Evolutionary conservation across 2,329 filamentous ascomycete species (phyloP).

Genomic region (Verticillium nonalfalfae): DNA sequence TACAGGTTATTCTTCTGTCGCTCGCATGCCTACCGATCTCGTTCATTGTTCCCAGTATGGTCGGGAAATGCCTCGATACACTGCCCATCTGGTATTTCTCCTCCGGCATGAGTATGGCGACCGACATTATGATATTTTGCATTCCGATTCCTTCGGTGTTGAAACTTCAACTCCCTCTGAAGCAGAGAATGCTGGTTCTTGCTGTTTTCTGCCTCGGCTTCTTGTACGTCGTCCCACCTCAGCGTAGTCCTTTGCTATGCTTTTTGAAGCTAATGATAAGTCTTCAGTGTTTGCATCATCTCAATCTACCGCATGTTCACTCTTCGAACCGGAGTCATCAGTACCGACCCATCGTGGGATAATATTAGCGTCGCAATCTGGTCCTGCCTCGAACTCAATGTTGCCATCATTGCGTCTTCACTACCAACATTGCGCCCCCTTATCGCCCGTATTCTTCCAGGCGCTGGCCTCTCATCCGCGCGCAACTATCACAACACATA

Average conservation of each 20-base stretch:
- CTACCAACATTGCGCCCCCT: constrained; percentile 22
- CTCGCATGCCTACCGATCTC: constrained; percentile 19
- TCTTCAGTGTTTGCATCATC: constrained; percentile 21
- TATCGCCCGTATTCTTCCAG: constrained; percentile 15
- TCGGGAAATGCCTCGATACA: constrained; percentile 18
- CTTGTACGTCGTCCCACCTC: constrained; percentile 15
- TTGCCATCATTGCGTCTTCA: constrained; percentile 19
- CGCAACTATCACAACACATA: constrained; percentile 10
- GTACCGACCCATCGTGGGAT: constrained; percentile 21
- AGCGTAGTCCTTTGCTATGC: too few relatives aligned
- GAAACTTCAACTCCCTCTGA: constrained; percentile 15
- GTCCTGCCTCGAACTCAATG: constrained; percentile 23
- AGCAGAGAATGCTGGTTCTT: constrained; percentile 19
- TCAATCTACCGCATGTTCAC: constrained; percentile 24
- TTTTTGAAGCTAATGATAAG: not conserved
- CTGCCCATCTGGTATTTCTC: constrained; percentile 24
- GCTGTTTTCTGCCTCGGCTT: constrained; percentile 23
- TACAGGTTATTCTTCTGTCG: constrained; percentile 18
- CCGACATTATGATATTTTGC: constrained; percentile 19
- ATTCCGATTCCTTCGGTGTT: constrained; percentile 18
- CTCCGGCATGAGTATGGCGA: constrained; percentile 18
- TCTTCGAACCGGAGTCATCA: constrained; percentile 18
- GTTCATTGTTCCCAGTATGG: constrained; percentile 16
- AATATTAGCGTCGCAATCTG: constrained; percentile 22
- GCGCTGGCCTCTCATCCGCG: constrained; percentile 2